Evolutionary conservation across 768 basidiomycete species (phyloP).

Genomic region (Paxillus ammoniavirescens): DNA sequence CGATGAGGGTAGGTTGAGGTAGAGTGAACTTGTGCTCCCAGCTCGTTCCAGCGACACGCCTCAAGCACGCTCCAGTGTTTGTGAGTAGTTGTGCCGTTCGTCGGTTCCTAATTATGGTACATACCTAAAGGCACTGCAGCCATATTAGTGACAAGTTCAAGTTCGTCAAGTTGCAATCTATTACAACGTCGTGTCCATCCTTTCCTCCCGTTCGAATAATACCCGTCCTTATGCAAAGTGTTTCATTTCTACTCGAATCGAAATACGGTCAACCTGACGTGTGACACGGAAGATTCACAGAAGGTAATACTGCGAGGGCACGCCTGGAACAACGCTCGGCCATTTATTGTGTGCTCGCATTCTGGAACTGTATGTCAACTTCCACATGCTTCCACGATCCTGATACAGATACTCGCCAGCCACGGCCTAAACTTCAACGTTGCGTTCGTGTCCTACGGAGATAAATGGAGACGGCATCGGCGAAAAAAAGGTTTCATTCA

Average conservation of each 20-base stretch:
- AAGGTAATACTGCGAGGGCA: slow-evolving; percentile 23
- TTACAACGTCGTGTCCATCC: not conserved
- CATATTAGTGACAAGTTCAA: no score
- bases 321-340: slow-evolving; percentile 28
- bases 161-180: no score
- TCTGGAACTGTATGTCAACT: slow-evolving; percentile 16
- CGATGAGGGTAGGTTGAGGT: no score
- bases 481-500: slow-evolving; percentile 37
- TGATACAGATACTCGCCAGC: no score
- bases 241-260: not conserved
- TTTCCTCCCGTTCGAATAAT: not conserved
- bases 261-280: slow-evolving; percentile 22
- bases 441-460: slow-evolving; percentile 34
- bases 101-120: no score
- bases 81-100: no score
- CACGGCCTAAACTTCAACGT: slow-evolving; percentile 30
- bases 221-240: not conserved
- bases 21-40: no score
- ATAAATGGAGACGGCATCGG: slow-evolving; percentile 38
- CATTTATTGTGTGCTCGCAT: slow-evolving; percentile 25
- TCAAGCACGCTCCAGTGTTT: no score
- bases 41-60: no score
- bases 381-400: slow-evolving; percentile 21
- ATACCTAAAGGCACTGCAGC: no score
- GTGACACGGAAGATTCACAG: slow-evolving; percentile 24